phyloP scores from a whole-genome alignment of 2,329 filamentous ascomycete species.

The Lasiodiplodia citricola region DNA sequence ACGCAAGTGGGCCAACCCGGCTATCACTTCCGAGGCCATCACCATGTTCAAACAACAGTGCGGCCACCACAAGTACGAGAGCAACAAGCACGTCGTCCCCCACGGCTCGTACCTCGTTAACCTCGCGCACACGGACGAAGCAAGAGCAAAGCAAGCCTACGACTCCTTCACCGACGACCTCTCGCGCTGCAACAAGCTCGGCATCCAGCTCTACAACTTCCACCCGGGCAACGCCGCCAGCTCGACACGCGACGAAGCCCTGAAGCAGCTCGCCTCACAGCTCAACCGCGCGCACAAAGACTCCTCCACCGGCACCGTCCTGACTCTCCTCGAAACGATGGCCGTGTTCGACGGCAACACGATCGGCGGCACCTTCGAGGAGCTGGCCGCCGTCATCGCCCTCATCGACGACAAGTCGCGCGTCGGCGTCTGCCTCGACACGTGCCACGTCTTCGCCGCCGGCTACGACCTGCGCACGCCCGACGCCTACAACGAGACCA shows the following conservation, averaged over 20 bases:
- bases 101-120: slow-evolving; percentile 98
- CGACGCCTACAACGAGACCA: slow-evolving; percentile 72
- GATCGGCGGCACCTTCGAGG: slow-evolving; percentile 83
- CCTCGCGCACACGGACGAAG: slow-evolving; percentile 80
- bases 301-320: slow-evolving; percentile 67
- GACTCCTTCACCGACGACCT: slow-evolving; percentile 86
- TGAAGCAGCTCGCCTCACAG: slow-evolving; percentile 77
- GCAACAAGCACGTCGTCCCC: slow-evolving; percentile 76
- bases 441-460: slow-evolving; percentile 93
- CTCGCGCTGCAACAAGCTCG: slow-evolving; percentile 79
- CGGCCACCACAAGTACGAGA: slow-evolving; percentile 72
- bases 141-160: slow-evolving; percentile 86
- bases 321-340: slow-evolving; percentile 95
- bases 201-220: slow-evolving; percentile 96
- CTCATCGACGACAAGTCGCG: slow-evolving; percentile 79
- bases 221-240: slow-evolving; percentile 83
- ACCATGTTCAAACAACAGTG: slow-evolving; percentile 73
- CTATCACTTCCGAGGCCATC: slow-evolving; percentile 70
- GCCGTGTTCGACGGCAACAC: slow-evolving; percentile 81
- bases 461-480: slow-evolving; percentile 87
- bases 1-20: slow-evolving; percentile 88
- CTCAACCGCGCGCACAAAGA: slow-evolving; percentile 82
- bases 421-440: slow-evolving; percentile 94
- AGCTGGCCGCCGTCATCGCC: slow-evolving; percentile 83
- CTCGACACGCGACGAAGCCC: slow-evolving; percentile 70